These are phyloP conservation scores for Bacidia gigantensis DNA, from an alignment of 495 filamentous ascomycete species.

Conservation along the genomic window DNA sequence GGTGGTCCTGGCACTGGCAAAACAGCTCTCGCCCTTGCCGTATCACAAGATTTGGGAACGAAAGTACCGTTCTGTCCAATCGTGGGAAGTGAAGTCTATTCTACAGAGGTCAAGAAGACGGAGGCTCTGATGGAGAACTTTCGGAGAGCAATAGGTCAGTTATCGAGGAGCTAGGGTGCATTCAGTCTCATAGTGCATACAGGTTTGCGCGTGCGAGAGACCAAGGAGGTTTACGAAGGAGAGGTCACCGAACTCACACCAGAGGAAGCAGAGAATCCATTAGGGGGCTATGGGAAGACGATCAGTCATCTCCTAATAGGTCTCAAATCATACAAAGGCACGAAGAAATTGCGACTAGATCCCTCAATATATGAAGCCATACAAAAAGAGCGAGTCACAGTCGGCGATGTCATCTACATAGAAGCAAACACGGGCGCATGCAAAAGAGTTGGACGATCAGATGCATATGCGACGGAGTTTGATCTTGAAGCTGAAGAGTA, in stretches of 20 bases:
- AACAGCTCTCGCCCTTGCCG: slow-evolving; percentile 85
- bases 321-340: slow-evolving; percentile 79
- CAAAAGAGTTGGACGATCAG: slow-evolving; percentile 87
- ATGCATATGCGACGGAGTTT: slow-evolving; percentile 95
- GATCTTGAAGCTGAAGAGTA: slow-evolving; percentile 98
- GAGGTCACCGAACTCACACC: slow-evolving; percentile 93
- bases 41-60: slow-evolving; percentile 88
- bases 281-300: slow-evolving; percentile 87
- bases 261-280: slow-evolving; percentile 94
- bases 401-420: slow-evolving; percentile 97
- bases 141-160: slow-evolving; percentile 73
- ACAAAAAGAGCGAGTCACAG: slow-evolving; percentile 90
- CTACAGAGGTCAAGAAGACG: slow-evolving; percentile 96
- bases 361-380: slow-evolving; percentile 98
- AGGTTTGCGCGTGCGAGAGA: slow-evolving; percentile 85
- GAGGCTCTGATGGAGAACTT: slow-evolving; percentile 99
- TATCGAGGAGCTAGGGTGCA: not conserved
- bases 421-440: slow-evolving; percentile 96
- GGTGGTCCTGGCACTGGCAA: slow-evolving; percentile 93
- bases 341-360: slow-evolving; percentile 91
- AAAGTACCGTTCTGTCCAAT: slow-evolving; percentile 97
- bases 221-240: slow-evolving; percentile 95
- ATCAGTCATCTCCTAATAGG: slow-evolving; percentile 83
- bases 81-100: slow-evolving; percentile 93
- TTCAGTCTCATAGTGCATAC: slow-evolving; percentile 13